Conservation (phyloP, 1,284 basidiomycete genomes). For the Cryptococcus floricola region DNA sequence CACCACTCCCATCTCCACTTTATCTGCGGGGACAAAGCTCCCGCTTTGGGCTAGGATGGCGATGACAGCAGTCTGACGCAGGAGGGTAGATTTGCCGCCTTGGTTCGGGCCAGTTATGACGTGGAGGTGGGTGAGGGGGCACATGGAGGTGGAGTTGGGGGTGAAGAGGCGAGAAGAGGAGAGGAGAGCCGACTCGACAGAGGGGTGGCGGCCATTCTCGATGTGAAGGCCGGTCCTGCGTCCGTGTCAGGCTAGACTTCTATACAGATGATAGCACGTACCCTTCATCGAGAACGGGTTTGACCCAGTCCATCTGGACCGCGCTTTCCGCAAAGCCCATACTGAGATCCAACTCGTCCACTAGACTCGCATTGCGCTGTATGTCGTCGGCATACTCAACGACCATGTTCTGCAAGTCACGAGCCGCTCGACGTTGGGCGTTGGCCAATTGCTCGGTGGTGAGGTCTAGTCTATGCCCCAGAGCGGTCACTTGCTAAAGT, state of each 20-base stretch:
- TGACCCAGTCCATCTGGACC: slow-evolving; percentile 68
- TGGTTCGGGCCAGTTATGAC: slow-evolving; percentile 95
- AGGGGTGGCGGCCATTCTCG: slow-evolving; percentile 79
- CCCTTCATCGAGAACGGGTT: slow-evolving; percentile 69
- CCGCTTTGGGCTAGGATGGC: slow-evolving; percentile 88
- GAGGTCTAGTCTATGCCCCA: slow-evolving; percentile 64
- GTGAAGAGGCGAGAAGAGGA: slow-evolving; percentile 71
- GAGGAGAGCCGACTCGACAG: slow-evolving; percentile 84
- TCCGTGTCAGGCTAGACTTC: background rate
- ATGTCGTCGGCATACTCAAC: slow-evolving; percentile 58
- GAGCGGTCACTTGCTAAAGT: slow-evolving; percentile 52
- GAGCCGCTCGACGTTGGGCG: slow-evolving; percentile 69
- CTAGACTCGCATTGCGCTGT: slow-evolving; percentile 69
- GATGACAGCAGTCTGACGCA: slow-evolving; percentile 88
- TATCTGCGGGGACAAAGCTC: slow-evolving; percentile 84
- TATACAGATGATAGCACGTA: slow-evolving; percentile 46
- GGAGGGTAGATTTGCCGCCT: slow-evolving; percentile 85
- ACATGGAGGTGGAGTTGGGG: slow-evolving; percentile 71
- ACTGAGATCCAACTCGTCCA: slow-evolving; percentile 86
- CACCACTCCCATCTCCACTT: slow-evolving; percentile 74
- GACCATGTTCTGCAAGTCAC: slow-evolving; percentile 66
- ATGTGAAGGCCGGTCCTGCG: slow-evolving; percentile 65
- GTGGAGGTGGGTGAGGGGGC: slow-evolving; percentile 59
- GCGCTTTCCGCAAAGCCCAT: slow-evolving; percentile 80
- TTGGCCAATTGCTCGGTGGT: slow-evolving; percentile 56